Base-by-base conservation (phyloP, 192 early-diverging fungal genomes). In the Coemansia sp. region DNA sequence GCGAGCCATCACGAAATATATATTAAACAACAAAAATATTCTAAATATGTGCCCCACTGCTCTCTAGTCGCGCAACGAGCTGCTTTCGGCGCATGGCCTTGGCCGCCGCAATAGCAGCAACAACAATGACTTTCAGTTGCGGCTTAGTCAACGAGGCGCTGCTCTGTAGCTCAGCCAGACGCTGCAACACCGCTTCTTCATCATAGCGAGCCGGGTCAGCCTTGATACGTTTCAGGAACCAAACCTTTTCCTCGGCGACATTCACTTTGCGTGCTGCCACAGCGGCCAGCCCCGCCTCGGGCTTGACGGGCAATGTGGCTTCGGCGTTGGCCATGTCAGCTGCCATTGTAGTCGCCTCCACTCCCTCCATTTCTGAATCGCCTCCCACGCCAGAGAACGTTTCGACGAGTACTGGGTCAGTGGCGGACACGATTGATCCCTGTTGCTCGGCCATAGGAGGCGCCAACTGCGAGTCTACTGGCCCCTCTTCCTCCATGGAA, bases 51-150 rank as follows among this genome's bases (percentile, higher is more conserved):
- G 48, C 51, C 19, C 51, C 39, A 9, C 45, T 42, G 23, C 36
- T 57, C 32, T 76, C 74, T 10, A 78, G 68, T 10, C 71, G 71
- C 45, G 63, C 61, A 15, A 84, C 71, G 4, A 78, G 68, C 70
- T 78, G 76, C 63, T 84, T 84, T 23, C 74, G 70, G 31, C 74
- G 76, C 82, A 84, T 79, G 10, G 82, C 73, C 58, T 80, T 84
- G 53, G 82, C 82, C 0, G 77, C 72, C 0, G 59, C 51, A 10
- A 62, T 64, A 0, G 82, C 82, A 0, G 74, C 69, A 7, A 53
- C 66, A 34, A 80, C 69, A 32, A 84, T 80, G 42, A 80, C 44
- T 36, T 79, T 78, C 44, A 79, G 74, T 51, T 84, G 82, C n/a
- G 77, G 64, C 53, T 63, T 68, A 39, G 68, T 53, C 68, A 80